Percentiles rank a stretch among this genome's conserved stretches.
phyloP scores from a whole-genome alignment of 805 yeast species.

The Pichia scutulata region DNA sequence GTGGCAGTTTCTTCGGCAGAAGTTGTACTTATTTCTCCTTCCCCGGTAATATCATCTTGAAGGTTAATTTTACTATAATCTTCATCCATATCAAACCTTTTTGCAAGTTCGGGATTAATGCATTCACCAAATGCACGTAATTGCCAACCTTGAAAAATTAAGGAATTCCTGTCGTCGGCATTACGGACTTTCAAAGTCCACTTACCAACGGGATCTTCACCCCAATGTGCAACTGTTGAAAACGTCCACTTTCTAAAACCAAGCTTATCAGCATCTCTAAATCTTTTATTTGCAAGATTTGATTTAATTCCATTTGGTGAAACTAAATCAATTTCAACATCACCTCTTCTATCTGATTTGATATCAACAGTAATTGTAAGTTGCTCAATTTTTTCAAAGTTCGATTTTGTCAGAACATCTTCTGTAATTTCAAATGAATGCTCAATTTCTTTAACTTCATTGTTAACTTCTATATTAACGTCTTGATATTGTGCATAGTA shows the following conservation, averaged over 20 bases:
- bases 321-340: slow-evolving; percentile 50
- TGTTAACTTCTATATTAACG: slow-evolving; percentile 25
- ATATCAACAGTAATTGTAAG: slow-evolving; percentile 74
- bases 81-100: slow-evolving; percentile 41
- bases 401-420: slow-evolving; percentile 43
- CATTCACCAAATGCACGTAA: slow-evolving; percentile 77
- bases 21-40: slow-evolving; percentile 6
- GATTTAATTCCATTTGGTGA: slow-evolving; percentile 77
- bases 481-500: slow-evolving; percentile 38
- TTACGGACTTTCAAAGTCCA: slow-evolving; percentile 72
- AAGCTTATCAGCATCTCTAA: slow-evolving; percentile 41
- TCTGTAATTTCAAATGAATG: slow-evolving; percentile 39
- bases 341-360: slow-evolving; percentile 60
- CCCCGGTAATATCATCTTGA: slow-evolving; percentile 11
- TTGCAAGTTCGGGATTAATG: slow-evolving; percentile 55
- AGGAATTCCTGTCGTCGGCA: slow-evolving; percentile 29
- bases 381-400: slow-evolving; percentile 74
- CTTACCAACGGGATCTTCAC: slow-evolving; percentile 68
- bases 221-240: slow-evolving; percentile 99
- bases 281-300: slow-evolving; percentile 62
- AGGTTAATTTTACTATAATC: slow-evolving; percentile 37
- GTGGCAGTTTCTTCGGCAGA: slow-evolving; percentile 3
- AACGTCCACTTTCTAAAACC: slow-evolving; percentile 85
- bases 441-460: slow-evolving; percentile 20
- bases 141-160: slow-evolving; percentile 60